A percentile compares a stretch with the other conserved stretches of the same genome.
Conservation (phyloP, 306 rosid genomes). For the Corylus avellana region DNA sequence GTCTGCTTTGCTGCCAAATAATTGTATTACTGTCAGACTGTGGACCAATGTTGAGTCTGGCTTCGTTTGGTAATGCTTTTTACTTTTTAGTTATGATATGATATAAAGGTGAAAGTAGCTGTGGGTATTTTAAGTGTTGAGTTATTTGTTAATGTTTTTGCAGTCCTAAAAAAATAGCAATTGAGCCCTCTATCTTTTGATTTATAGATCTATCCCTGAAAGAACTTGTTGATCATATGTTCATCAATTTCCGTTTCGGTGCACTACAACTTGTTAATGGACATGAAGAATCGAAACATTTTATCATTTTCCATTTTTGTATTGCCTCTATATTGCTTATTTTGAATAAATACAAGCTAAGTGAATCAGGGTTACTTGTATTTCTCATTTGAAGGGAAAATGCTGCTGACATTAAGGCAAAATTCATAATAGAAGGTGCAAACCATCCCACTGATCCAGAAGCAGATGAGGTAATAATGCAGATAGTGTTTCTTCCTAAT, state of each 20-base stretch:
- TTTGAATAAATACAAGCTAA: neutral
- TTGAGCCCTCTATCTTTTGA: neutral
- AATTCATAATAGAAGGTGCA: conserved; percentile 64
- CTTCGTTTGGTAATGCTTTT: too few species aligned
- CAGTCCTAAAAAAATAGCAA: too few species aligned
- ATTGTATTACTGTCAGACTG: neutral
- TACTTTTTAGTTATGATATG: too few species aligned
- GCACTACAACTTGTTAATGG: neutral
- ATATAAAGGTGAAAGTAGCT: too few species aligned
- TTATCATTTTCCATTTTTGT: neutral
- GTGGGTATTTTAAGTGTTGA: too few species aligned
- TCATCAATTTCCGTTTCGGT: neutral
- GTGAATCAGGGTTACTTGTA: neutral
- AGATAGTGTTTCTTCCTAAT: conserved; percentile 1
- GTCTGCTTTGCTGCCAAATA: neutral
- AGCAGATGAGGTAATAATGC: conserved; percentile 56
- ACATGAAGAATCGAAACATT: neutral
- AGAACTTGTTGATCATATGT: neutral
- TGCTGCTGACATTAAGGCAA: conserved; percentile 58
- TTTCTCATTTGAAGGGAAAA: conserved; percentile 42
- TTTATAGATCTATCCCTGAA: neutral
- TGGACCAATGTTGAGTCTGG: neutral
- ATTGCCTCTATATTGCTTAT: neutral
- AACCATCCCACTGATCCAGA: conserved; percentile 71
- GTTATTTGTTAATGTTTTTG: too few species aligned